Evolutionary conservation across 192 early-diverging fungal genomes (phyloP), one percentile per base, ranked within the genome.

Genomic region (Coemansia sp.): DNA sequence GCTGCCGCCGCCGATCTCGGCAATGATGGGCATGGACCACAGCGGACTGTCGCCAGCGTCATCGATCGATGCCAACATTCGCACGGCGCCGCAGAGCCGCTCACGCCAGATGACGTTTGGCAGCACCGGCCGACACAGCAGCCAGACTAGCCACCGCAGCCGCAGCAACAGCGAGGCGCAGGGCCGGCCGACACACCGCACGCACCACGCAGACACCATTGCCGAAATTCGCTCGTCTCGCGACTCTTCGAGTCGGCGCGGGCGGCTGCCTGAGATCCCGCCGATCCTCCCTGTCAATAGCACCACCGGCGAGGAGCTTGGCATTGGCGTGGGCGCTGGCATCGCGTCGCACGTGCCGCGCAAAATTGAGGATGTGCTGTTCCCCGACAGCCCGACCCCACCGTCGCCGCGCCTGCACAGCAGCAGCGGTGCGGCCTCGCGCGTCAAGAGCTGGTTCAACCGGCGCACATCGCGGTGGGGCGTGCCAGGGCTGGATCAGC

Each of bases 401-500:
- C 62, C 56, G 52, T 57, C 56, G 36, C 58, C 60, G 21, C 61
- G 60, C 17, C 41, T 59, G 23, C 53, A 17, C 74, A 76, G 42
- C 39, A 56, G 54, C 51, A 38, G 45, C 29, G 67, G 73, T 42
- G 58, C 85, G 0, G 86, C 83, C 2, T 82, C 83, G 52, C 85
- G 82, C 23, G 76, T 90, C n/a, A 86, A 85, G 70, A 84, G 82
- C 43, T 90, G 88, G 88, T 79, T 90, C 28, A 70, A 65, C 55
- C 80, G 84, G 36, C 78, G 85, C 61, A 82, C 81, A 4, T 70
- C 67, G 51, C 66, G 67, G 30, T 70, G 66, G 62, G 67, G 67
- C 52, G 56, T 42, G 17, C 35, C 53, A 2, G 45, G 47, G 29
- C 41, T 53, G 52, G 70, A 70, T 14, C 66, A 70, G 58, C 62